These are phyloP conservation scores for Caulochytrium protostelioides DNA, from an alignment of 371 early-diverging fungal species.

Conservation along the genomic window DNA sequence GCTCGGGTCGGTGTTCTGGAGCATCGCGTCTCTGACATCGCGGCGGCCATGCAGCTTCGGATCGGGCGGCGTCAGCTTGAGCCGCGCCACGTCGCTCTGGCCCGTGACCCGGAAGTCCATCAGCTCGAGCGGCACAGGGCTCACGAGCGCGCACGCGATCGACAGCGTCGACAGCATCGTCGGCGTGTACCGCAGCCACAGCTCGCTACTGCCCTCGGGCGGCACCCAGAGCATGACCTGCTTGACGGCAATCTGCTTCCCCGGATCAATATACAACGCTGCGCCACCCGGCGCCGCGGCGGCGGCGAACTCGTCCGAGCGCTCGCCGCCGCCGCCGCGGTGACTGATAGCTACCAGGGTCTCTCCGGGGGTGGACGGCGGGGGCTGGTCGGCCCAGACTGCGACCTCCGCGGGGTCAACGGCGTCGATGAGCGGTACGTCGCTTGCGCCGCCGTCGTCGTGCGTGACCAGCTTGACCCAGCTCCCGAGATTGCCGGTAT, in stretches of 20 bases:
- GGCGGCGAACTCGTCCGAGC: too few species aligned
- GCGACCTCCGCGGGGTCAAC: not conserved
- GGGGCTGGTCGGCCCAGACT: too few species aligned
- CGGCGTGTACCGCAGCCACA: too few species aligned
- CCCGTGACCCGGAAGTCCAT: slow-evolving; percentile 3
- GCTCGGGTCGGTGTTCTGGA: not conserved
- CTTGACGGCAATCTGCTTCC: too few species aligned
- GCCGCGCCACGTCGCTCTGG: not conserved
- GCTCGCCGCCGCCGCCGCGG: too few species aligned
- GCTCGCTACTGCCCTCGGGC: too few species aligned
- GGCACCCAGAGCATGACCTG: too few species aligned
- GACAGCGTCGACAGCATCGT: too few species aligned
- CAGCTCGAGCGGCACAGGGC: slow-evolving; percentile 6
- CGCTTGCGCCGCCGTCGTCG: not conserved
- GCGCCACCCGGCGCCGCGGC: too few species aligned
- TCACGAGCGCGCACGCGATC: slow-evolving; percentile 10
- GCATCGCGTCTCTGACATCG: not conserved
- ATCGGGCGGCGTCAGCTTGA: not conserved
- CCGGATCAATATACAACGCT: too few species aligned
- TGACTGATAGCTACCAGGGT: too few species aligned
- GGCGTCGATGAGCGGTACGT: not conserved
- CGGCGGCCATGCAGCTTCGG: not conserved
- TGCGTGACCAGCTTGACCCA: not conserved
- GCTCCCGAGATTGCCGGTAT: slow-evolving; percentile 28
- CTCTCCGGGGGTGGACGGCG: not conserved